Percentiles rank a stretch among this genome's conserved stretches.
phyloP scores from a whole-genome alignment of 208 protist genomes.

The Blastocrithidia nonstop region DNA sequence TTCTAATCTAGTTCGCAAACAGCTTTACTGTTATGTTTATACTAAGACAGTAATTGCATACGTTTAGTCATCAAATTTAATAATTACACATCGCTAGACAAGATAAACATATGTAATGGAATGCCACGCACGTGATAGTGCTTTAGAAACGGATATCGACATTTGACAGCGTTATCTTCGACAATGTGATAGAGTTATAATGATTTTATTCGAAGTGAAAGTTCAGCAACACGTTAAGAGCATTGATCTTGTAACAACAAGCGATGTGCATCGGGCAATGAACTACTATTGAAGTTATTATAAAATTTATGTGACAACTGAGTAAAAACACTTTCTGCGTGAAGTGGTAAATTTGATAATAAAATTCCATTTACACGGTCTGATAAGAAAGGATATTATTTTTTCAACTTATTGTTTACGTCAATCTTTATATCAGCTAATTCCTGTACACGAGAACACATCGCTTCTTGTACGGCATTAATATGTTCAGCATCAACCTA shows the following conservation, averaged over 20 bases:
- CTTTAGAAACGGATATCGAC: conserved; percentile 34
- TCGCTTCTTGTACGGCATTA: conserved; percentile 6
- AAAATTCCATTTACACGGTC: conserved; percentile 20
- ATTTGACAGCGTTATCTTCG: conserved; percentile 43
- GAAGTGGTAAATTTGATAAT: conserved; percentile 21
- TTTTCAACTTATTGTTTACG: conserved; percentile 12
- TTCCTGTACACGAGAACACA: conserved; percentile 7
- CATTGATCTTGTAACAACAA: conserved; percentile 4
- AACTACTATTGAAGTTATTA: background rate
- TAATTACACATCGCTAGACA: conserved; percentile 17
- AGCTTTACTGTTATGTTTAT: conserved; percentile 4
- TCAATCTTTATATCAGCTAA: conserved; percentile 13
- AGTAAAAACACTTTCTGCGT: conserved; percentile 10
- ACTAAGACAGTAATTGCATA: background rate
- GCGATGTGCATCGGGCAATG: background rate
- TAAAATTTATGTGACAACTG: conserved; percentile 6
- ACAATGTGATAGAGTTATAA: conserved; percentile 22
- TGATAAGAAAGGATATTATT: conserved; percentile 32
- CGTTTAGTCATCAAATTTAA: conserved; percentile 6
- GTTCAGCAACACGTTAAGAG: conserved; percentile 7
- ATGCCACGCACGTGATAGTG: conserved; percentile 18
- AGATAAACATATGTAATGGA: conserved; percentile 21
- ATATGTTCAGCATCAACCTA: conserved; percentile 5
- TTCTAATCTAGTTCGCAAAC: conserved; percentile 13
- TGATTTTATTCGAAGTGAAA: conserved; percentile 13